Percentiles rank a stretch among this genome's conserved stretches.
Conservation (phyloP, 2,329 filamentous ascomycete genomes). For the Talaromyces sp. region DNA sequence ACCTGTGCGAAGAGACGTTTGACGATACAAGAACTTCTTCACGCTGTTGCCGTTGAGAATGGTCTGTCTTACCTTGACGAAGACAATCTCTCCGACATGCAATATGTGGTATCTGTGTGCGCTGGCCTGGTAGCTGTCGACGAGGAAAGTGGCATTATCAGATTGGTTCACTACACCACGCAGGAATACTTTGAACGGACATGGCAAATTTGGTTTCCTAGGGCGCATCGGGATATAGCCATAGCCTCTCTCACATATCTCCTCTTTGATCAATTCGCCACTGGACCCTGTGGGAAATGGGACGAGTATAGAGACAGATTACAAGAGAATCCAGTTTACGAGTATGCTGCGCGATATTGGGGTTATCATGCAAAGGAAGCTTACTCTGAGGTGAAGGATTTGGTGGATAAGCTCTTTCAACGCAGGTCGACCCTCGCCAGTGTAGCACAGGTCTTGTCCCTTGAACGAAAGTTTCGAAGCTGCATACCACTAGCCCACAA, state of each 20-base stretch:
- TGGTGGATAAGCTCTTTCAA: neutral
- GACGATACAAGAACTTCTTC: conserved; percentile 35
- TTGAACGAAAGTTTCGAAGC: neutral
- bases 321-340: conserved; percentile 19
- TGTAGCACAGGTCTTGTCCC: neutral
- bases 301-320: neutral
- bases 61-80: conserved; percentile 28
- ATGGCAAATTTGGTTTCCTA: conserved; percentile 45
- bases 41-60: conserved; percentile 42
- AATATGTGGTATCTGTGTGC: conserved; percentile 27
- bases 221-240: conserved; percentile 20
- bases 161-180: conserved; percentile 34
- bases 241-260: conserved; percentile 24
- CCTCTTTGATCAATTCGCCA: conserved; percentile 21
- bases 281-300: neutral
- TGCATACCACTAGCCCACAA: neutral
- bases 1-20: conserved; percentile 37
- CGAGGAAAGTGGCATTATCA: conserved; percentile 27
- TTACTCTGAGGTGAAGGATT: neutral
- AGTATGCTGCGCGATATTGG: conserved; percentile 23
- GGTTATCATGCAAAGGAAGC: conserved; percentile 17
- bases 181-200: conserved; percentile 38
- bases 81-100: conserved; percentile 34
- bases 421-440: neutral
- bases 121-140: conserved; percentile 35